Percentiles rank a stretch among this genome's conserved stretches.
Evolutionary conservation across 441 rosid genomes (phyloP).

Genomic region (Gossypium laxum): DNA sequence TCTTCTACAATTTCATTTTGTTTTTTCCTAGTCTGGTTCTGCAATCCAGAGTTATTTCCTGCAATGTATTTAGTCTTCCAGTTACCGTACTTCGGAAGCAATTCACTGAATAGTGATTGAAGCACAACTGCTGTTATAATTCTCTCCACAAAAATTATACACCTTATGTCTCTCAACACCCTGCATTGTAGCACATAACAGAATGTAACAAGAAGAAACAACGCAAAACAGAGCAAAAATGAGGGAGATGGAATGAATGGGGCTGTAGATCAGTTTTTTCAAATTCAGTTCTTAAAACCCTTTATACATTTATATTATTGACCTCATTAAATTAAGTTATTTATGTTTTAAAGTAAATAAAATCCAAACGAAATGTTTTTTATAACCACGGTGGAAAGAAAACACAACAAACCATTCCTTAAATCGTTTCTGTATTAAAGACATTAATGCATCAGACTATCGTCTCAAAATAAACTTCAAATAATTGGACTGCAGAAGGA

Average conservation of each 20-base stretch:
- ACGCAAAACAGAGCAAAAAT: background rate
- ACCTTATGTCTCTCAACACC: constrained; percentile 50
- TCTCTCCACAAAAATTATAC: constrained; percentile 81
- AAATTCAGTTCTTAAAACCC: background rate
- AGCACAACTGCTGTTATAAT: constrained; percentile 60
- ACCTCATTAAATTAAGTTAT: background rate
- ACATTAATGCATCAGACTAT: background rate
- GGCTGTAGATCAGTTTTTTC: background rate
- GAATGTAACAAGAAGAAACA: background rate
- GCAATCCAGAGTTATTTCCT: constrained; percentile 53
- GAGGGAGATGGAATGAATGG: background rate
- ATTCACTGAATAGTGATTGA: constrained; percentile 41
- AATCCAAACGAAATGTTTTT: background rate
- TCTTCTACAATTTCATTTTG: constrained; percentile 78
- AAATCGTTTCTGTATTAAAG: background rate
- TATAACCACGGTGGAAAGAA: background rate
- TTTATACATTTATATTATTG: background rate
- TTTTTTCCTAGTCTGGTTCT: constrained; percentile 50
- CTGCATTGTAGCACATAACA: constrained; percentile 25
- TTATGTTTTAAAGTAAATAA: background rate
- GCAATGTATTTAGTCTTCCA: constrained; percentile 73
- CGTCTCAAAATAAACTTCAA: background rate
- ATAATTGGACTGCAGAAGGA: background rate
- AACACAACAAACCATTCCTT: background rate
- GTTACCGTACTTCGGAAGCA: constrained; percentile 40